Evolutionary conservation across 768 basidiomycete genomes (phyloP).

Genomic region (Saitozyma podzolica): DNA sequence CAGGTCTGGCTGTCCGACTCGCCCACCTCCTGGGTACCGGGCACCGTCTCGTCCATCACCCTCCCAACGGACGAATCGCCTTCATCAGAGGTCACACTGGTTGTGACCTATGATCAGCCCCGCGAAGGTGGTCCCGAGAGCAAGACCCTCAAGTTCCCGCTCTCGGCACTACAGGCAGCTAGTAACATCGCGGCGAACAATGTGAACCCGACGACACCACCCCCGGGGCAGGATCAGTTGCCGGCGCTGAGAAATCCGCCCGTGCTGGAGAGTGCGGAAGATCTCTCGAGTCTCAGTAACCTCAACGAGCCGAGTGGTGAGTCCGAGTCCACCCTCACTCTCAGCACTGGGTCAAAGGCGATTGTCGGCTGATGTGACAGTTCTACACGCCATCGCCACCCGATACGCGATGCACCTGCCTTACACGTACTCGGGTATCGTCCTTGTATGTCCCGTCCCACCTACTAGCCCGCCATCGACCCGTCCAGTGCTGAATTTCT

Average conservation of each 20-base stretch:
- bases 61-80: conserved; percentile 28
- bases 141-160: conserved; percentile 39
- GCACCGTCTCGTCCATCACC: conserved; percentile 39
- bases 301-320: conserved; percentile 95
- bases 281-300: conserved; percentile 95
- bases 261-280: conserved; percentile 92
- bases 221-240: conserved; percentile 55
- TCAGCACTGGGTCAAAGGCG: not conserved
- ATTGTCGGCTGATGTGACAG: conserved; percentile 54
- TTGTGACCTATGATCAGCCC: conserved; percentile 25
- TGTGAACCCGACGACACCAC: conserved; percentile 19
- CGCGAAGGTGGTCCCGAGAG: conserved; percentile 6
- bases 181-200: conserved; percentile 15
- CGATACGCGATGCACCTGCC: conserved; percentile 96
- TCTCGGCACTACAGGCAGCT: conserved; percentile 26
- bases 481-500: conserved; percentile 5
- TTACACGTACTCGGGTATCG: conserved; percentile 98
- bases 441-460: conserved; percentile 57
- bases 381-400: conserved; percentile 93
- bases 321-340: conserved; percentile 18
- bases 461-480: too few relatives aligned
- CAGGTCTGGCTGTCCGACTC: conserved; percentile 50
- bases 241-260: conserved; percentile 97
- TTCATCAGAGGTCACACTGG: conserved; percentile 28
- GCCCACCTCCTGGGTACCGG: conserved; percentile 46